phyloP scores from a whole-genome alignment of 23 red algal genomes.

The Cyanidiococcus yangmingshanensis region DNA sequence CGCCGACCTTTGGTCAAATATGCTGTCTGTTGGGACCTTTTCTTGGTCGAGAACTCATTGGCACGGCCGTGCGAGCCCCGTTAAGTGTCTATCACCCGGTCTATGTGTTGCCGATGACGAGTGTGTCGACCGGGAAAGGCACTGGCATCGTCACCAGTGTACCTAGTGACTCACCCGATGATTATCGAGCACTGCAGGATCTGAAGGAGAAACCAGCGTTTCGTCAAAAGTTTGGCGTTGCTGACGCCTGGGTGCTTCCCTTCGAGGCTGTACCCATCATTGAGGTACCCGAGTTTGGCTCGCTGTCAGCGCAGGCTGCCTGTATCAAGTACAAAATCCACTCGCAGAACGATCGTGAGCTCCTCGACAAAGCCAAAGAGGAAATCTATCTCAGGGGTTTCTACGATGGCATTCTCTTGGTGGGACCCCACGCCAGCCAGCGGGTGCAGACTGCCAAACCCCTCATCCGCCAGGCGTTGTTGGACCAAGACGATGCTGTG shows the following conservation, averaged over 20 bases:
- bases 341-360: conserved; percentile 88
- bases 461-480: conserved; percentile 51
- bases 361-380: conserved; percentile 81
- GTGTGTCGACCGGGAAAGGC: conserved; percentile 73
- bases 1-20: conserved; percentile 37
- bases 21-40: conserved; percentile 31
- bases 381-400: conserved; percentile 96
- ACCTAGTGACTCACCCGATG: conserved; percentile 94
- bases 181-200: conserved; percentile 89
- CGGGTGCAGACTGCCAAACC: conserved; percentile 70
- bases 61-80: conserved; percentile 63
- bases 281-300: conserved; percentile 75
- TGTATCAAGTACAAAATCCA: conserved; percentile 68
- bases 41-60: conserved; percentile 57
- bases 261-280: conserved; percentile 88
- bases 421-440: conserved; percentile 52
- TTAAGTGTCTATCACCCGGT: conserved; percentile 40
- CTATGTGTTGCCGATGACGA: conserved; percentile 82
- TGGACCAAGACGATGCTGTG: conserved; percentile 41
- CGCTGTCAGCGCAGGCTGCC: conserved; percentile 69
- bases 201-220: conserved; percentile 85
- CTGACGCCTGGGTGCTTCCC: conserved; percentile 80
- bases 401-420: conserved; percentile 64
- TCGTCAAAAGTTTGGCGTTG: conserved; percentile 68
- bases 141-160: conserved; percentile 94